Base-by-base conservation (phyloP, 306 rosid species). In the Quercus berberidifolia region DNA sequence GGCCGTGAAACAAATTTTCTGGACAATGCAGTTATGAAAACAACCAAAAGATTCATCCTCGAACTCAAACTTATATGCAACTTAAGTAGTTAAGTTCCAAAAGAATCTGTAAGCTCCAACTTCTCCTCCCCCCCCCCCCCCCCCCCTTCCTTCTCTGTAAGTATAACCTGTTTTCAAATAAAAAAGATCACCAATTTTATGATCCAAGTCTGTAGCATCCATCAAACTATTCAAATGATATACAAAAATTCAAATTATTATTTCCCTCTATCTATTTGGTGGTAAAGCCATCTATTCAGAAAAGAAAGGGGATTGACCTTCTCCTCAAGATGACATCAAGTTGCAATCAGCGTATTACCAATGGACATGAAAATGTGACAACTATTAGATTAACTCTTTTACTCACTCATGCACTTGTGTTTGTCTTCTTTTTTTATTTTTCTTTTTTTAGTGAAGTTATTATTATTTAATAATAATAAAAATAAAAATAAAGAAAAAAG, bases 191-290 rank as follows among this genome's bases (percentile, higher is more conserved):
- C 7, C 65, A 59, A 11, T 11, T 23, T 23, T 20, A 59, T 23
- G 26, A 23, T 59, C 30, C 13, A 13, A 8, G 65, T 23, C 52
- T 46, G 52, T 35, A 35, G 41, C 52, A 46, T 46, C 31, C 30
- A 12, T 59, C 31, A 59, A 59, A 59, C 31, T 20, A 21, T 65
- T 69, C 62, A 87, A 69, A 49, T 68, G 54, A 60, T 71, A 55
- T 76, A 46, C 14, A 3, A 46, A 46, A 46, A 46, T 46, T 46
- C 52, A 46, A 9, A 43, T 43, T 8, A 8, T 46, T 46, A 46
- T 46, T 46, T 46, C 3, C 52, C 52, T 46, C 52, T 10, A 46
- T 11, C 14, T 46, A 46, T 46, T 26, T 58, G 64, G 11, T 23
- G 31, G 31, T 9, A 8, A 8, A 59, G 65, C 28, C 21, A 23